Base-by-base conservation (phyloP, 208 protist species). In the Balamuthia mandrillaris region DNA sequence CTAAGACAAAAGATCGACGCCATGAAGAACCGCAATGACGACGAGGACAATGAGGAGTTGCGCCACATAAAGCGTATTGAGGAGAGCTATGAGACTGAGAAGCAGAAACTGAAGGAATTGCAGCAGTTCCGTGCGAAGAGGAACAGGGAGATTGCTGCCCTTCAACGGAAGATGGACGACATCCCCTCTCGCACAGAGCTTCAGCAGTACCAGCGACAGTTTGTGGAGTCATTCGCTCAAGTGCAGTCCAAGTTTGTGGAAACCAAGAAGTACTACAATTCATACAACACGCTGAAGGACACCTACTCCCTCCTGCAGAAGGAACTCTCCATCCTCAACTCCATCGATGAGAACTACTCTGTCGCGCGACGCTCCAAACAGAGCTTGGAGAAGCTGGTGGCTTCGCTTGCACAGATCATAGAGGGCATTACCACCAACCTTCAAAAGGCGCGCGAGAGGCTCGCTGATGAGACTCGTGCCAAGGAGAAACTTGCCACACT, bases 161-260 rank as follows among this genome's bases (percentile, higher is more conserved):
- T 93, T 12, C 56, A 94, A 63, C 75, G 94, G 16, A 88, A 92
- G 44, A 84, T 96, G 1, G 95, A 96, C 60, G 89, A 95, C 24
- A 70, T 96, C 31, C 95, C 95, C 14, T 91, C 91, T 21, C 86
- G 94, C 24, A 68, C 90, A 1, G 94, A 96, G 88, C 87, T 96
- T 0, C 29, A 70, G n/a, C 95, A 96, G 88, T 96, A 96, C 74
- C 87, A 96, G 78, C 47, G 72, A 45, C 91, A 92, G 41, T 96
- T 96, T 82, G 72, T 91, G 10, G 95, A 96, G 51, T 87, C 96
- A 2, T 95, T 94, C 65, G 90, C 91, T 16, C 93, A 95, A 27
- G 85, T 91, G 6, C 68, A 79, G 7, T 78, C 87, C n/a, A 95
- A 95, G 84, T 88, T 93, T 4, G 90, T 54, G 1, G 94, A 96